Conservation (phyloP, 495 filamentous ascomycete genomes). For the Hypoxylon cercidicola region DNA sequence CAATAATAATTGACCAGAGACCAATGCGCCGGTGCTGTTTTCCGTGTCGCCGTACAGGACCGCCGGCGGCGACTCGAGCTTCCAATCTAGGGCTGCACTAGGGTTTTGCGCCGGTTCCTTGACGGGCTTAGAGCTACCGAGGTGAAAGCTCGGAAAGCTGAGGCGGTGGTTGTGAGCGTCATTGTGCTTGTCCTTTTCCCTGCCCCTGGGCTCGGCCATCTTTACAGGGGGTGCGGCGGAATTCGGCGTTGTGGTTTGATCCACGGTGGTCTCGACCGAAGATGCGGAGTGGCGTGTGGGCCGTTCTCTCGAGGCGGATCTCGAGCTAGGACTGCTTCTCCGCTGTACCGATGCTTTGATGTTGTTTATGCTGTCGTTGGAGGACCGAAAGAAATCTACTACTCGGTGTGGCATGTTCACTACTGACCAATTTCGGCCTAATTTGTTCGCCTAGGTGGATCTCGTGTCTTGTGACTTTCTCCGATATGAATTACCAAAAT, state of each 20-base stretch:
- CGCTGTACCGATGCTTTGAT: slow-evolving; percentile 49
- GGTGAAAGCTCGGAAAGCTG: slow-evolving; percentile 58
- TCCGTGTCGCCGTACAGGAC: slow-evolving; percentile 81
- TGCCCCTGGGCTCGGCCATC: slow-evolving; percentile 41
- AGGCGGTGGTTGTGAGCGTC: slow-evolving; percentile 56
- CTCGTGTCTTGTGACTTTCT: slow-evolving; percentile 25
- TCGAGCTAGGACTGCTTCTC: slow-evolving; percentile 36
- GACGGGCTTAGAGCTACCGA: slow-evolving; percentile 53
- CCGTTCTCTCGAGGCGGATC: slow-evolving; percentile 39
- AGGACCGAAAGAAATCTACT: slow-evolving; percentile 59
- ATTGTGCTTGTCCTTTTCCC: slow-evolving; percentile 45
- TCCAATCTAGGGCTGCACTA: slow-evolving; percentile 72
- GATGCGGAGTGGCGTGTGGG: slow-evolving; percentile 46
- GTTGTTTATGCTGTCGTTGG: slow-evolving; percentile 47
- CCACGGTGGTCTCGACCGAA: slow-evolving; percentile 47
- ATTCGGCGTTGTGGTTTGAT: slow-evolving; percentile 32
- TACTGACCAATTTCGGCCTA: slow-evolving; percentile 1
- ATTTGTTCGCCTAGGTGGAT: slow-evolving; percentile 7
- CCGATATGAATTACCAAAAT: neutral
- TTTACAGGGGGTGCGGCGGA: slow-evolving; percentile 44
- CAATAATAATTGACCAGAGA: slow-evolving; percentile 86
- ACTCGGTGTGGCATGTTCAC: slow-evolving; percentile 63
- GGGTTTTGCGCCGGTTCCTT: slow-evolving; percentile 54
- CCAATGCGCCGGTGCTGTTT: slow-evolving; percentile 83
- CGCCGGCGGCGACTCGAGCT: slow-evolving; percentile 89